Evolutionary conservation across 345 rosid species (phyloP).

Genomic region (Abelmoschus esculentus): DNA sequence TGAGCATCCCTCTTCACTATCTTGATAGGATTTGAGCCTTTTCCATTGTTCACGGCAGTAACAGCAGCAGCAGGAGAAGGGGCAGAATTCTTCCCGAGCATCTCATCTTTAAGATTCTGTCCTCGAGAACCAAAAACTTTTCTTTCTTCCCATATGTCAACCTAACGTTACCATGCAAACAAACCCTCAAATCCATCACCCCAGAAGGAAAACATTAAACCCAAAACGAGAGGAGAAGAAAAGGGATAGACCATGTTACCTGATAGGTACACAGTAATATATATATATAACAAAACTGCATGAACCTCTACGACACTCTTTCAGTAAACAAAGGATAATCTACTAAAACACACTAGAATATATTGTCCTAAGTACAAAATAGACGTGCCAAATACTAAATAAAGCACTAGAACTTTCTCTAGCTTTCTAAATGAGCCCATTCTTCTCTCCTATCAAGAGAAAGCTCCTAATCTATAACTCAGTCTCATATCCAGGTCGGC

Average conservation of each 20-base stretch:
- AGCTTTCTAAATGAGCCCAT: not conserved
- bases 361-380: not conserved
- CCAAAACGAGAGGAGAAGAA: not conserved
- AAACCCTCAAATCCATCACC: not conserved
- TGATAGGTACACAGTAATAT: not conserved
- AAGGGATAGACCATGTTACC: not conserved
- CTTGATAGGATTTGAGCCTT: slow-evolving; percentile 54
- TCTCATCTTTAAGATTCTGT: slow-evolving; percentile 50
- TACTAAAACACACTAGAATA: not conserved
- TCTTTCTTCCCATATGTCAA: slow-evolving; percentile 74
- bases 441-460: not conserved
- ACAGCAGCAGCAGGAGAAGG: slow-evolving; percentile 27
- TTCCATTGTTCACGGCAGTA: slow-evolving; percentile 38
- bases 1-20: slow-evolving; percentile 61
- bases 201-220: slow-evolving; percentile 2
- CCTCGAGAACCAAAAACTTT: slow-evolving; percentile 66
- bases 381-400: not conserved
- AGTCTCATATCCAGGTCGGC: not conserved
- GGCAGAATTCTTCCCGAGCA: slow-evolving; percentile 42
- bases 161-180: slow-evolving; percentile 25
- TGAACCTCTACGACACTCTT: not conserved
- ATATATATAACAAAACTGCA: not conserved
- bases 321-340: not conserved
- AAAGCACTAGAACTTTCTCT: not conserved
- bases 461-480: not conserved